Conservation (phyloP, 2,329 filamentous ascomycete species). For the Cladosporium sphaerospermum region DNA sequence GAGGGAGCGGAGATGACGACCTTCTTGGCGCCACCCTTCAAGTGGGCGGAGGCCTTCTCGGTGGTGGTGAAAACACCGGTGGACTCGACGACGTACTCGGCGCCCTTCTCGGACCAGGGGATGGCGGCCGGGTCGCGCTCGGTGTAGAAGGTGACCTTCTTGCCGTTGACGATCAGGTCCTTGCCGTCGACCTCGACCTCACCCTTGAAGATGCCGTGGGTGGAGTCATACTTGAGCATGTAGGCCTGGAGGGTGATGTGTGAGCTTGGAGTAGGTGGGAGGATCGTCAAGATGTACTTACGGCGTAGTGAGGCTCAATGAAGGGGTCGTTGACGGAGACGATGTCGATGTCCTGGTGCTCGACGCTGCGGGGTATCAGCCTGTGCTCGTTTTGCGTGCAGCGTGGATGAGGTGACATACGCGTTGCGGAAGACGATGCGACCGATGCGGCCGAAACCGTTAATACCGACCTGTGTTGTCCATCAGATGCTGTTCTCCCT, state of each 20-base stretch:
- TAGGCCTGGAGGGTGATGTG: constrained; percentile 59
- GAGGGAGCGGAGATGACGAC: constrained; percentile 79
- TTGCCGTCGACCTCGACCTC: constrained; percentile 68
- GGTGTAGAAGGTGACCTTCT: constrained; percentile 89
- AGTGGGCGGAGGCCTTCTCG: constrained; percentile 89
- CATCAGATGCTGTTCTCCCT: constrained; percentile 17
- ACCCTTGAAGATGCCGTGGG: constrained; percentile 95
- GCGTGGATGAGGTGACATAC: constrained; percentile 42
- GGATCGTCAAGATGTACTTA: constrained; percentile 49
- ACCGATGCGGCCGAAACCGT: constrained; percentile 99
- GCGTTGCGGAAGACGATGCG: constrained; percentile 99
- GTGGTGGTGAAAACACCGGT: constrained; percentile 99
- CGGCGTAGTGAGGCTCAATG: constrained; percentile 96
- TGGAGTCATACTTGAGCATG: constrained; percentile 99
- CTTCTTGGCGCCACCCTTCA: constrained; percentile 97
- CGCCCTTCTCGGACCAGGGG: constrained; percentile 81
- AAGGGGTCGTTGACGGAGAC: constrained; percentile 99
- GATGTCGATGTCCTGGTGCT: constrained; percentile 83
- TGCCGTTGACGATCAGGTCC: constrained; percentile 82
- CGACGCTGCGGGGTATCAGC: constrained; percentile 48
- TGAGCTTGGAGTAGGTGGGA: background rate
- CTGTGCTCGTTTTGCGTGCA: background rate
- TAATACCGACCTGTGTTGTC: constrained; percentile 80
- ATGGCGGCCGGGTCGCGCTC: constrained; percentile 87
- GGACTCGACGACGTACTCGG: constrained; percentile 93